These are phyloP conservation scores for Hyaloscypha finlandica DNA, from an alignment of 495 filamentous ascomycete species.

Conservation along the genomic window DNA sequence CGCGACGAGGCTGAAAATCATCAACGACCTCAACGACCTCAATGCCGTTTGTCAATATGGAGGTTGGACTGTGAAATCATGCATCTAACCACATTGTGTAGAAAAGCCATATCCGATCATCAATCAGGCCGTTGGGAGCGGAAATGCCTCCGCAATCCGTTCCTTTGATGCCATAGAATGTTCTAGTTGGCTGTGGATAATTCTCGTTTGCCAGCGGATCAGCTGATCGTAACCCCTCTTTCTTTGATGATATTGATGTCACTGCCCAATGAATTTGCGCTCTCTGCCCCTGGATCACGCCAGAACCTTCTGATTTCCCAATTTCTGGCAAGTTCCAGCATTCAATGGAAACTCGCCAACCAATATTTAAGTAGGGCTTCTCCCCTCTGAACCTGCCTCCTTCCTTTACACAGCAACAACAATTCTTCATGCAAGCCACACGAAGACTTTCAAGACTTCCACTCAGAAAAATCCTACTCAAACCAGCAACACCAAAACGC, in stretches of 20 bases:
- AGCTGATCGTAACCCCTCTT: slow-evolving; percentile 6
- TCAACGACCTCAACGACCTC: neutral
- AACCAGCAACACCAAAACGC: slow-evolving; percentile 24
- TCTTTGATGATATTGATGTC: neutral
- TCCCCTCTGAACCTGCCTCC: slow-evolving; percentile 5
- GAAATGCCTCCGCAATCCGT: neutral
- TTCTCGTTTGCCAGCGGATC: slow-evolving; percentile 3
- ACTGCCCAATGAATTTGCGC: neutral
- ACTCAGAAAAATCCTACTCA: slow-evolving; percentile 15
- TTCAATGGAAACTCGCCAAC: slow-evolving; percentile 9
- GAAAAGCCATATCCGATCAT: neutral
- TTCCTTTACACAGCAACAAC: slow-evolving; percentile 30
- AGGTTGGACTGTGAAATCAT: no score
- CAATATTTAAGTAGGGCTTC: slow-evolving; percentile 19
- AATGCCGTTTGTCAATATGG: neutral
- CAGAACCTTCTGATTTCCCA: slow-evolving; percentile 20
- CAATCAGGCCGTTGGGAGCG: neutral
- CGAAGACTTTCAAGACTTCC: slow-evolving; percentile 28
- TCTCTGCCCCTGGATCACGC: slow-evolving; percentile 5
- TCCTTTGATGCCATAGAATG: neutral
- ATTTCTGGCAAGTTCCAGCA: slow-evolving; percentile 18
- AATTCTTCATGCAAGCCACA: slow-evolving; percentile 30
- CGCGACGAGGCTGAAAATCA: neutral
- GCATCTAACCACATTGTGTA: neutral
- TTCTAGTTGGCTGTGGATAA: neutral